Conservation (phyloP, 2,329 filamentous ascomycete genomes). For the Neopestalotiopsis sp. region DNA sequence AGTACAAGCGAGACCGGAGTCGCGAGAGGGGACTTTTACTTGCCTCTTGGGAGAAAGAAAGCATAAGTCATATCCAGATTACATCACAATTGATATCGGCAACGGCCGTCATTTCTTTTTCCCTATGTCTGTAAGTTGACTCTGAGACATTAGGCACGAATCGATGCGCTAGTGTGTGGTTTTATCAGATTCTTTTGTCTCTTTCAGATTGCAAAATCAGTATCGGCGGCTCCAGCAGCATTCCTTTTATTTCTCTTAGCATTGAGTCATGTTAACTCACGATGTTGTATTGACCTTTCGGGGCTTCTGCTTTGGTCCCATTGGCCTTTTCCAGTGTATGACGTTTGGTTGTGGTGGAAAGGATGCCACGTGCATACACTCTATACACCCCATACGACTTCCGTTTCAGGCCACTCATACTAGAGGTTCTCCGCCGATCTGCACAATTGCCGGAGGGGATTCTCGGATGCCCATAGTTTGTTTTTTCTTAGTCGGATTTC, state of each 20-base stretch:
- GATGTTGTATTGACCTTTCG: neutral
- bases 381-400: conserved; percentile 1
- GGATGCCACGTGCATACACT: neutral
- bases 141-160: neutral
- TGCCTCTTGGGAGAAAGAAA: neutral
- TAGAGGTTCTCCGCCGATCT: neutral
- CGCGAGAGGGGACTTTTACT: neutral
- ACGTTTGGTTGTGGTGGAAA: neutral
- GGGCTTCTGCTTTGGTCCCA: neutral
- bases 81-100: neutral
- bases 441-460: conserved; percentile 1
- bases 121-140: conserved; percentile 1
- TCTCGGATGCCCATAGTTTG: neutral
- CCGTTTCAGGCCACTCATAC: conserved; percentile 7
- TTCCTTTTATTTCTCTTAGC: neutral
- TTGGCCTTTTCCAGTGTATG: neutral
- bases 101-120: neutral
- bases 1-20: neutral
- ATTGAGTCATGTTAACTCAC: neutral
- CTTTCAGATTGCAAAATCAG: neutral
- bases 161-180: neutral
- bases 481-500: neutral
- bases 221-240: neutral
- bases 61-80: neutral
- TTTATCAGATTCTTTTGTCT: neutral